Evolutionary conservation across 2,329 filamentous ascomycete species (phyloP), one percentile per base, ranked within the genome.

Genomic region (Ceratocystis eucalypticola): DNA sequence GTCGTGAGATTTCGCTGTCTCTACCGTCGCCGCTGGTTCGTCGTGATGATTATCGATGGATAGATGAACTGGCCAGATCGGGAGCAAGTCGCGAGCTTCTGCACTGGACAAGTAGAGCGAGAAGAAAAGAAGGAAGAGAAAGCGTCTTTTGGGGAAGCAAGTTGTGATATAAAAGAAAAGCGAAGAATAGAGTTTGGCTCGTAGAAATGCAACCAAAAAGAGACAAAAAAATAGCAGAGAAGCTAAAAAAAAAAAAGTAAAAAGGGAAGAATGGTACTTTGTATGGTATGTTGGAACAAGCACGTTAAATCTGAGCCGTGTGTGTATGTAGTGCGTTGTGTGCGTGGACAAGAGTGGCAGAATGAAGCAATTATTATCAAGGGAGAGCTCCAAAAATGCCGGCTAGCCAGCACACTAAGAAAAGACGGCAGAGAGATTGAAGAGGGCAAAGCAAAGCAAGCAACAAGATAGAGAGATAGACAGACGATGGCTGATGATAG

Each of bases 251-350:
- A n/a, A 64, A 64, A 28, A 28, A 65, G 63, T 61, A 46, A 65
- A 65, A 64, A 65, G 65, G 46, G 41, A 61, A 37, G 64, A 65
- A 62, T 45, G 25, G 63, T 62, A 65, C 66, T 67, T 64, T 61
- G 61, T 64, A 64, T 67, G 66, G 62, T 67, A 67, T 67, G 66
- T 65, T 67, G 62, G 62, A 20, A 67, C 66, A 63, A 50, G 61
- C 61, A 48, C 61, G 61, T 46, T 63, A 33, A 20, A 63, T 4
- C 15, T 63, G 28, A 48, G 28, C 41, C 45, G 61, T 63, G 22
- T 63, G 22, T 62, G 15, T n/a, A 20, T 4, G 8, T 8, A 20
- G 46, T 20, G 45, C 17, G 46, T 10, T 20, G 46, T 50, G n/a
- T 50, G 46, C 5, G 46, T 10, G 59, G 41, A 33, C 59, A n/a